Evolutionary conservation across 2,329 filamentous ascomycete genomes (phyloP).

Genomic region (Fusarium euwallaceae): DNA sequence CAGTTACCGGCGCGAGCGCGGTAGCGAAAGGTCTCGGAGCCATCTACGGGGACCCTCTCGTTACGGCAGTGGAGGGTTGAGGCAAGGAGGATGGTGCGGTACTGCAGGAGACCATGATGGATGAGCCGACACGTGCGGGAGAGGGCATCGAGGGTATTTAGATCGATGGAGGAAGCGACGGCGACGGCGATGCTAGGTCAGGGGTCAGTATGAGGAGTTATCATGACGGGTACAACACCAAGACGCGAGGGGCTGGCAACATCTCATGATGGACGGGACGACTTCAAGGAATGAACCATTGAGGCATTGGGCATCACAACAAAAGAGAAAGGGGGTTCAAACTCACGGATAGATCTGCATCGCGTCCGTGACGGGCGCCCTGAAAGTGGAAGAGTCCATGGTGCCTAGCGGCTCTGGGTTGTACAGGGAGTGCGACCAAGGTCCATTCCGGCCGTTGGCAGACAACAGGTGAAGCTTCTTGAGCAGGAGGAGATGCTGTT

Average conservation of each 20-base stretch:
- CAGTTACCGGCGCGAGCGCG: conserved; percentile 69
- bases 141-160: conserved; percentile 88
- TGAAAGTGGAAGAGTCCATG: conserved; percentile 44
- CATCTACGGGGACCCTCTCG: conserved; percentile 70
- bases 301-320: conserved; percentile 14
- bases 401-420: conserved; percentile 41
- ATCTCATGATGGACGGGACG: conserved; percentile 29
- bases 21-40: conserved; percentile 69
- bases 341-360: conserved; percentile 48
- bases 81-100: conserved; percentile 78
- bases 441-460: conserved; percentile 45
- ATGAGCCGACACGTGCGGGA: conserved; percentile 86
- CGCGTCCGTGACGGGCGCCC: conserved; percentile 44
- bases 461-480: conserved; percentile 45
- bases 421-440: conserved; percentile 45
- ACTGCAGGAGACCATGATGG: conserved; percentile 82
- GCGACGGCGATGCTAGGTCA: conserved; percentile 78
- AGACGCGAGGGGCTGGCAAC: background rate
- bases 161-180: conserved; percentile 82
- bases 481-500: conserved; percentile 44
- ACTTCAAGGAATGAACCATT: background rate
- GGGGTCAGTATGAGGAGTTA: conserved; percentile 30
- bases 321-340: conserved; percentile 3
- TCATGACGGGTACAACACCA: conserved; percentile 16
- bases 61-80: conserved; percentile 86